A percentile compares a stretch with the other conserved stretches of the same genome.
Evolutionary conservation across 2,329 filamentous ascomycete species (phyloP).

Genomic region (Trichoderma breve): DNA sequence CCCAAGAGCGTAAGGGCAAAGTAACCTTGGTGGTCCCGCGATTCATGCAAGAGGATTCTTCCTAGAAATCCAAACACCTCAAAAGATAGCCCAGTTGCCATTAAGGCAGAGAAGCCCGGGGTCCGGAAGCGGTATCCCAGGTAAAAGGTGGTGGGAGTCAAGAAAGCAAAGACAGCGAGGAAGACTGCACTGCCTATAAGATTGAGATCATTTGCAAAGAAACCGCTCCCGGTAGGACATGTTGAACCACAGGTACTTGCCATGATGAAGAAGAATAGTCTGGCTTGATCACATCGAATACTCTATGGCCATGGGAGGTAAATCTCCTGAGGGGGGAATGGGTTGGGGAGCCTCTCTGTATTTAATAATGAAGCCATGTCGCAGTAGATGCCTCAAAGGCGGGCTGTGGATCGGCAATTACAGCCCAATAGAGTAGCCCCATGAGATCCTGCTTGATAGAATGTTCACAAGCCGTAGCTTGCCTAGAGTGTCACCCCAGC

Average conservation of each 20-base stretch:
- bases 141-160: conserved; percentile 39
- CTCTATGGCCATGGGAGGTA: conserved; percentile 13
- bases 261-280: conserved; percentile 31
- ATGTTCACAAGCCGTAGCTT: background rate
- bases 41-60: conserved; percentile 41
- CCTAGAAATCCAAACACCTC: conserved; percentile 49
- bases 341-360: conserved; percentile 1
- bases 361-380: conserved; percentile 2
- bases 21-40: conserved; percentile 34
- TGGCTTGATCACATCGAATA: conserved; percentile 28
- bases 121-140: conserved; percentile 42
- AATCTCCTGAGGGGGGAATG: conserved; percentile 8
- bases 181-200: conserved; percentile 42
- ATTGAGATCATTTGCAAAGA: conserved; percentile 38
- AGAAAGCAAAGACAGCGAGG: conserved; percentile 39
- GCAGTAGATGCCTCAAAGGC: background rate
- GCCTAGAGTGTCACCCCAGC: background rate
- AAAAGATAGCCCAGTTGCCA: conserved; percentile 43
- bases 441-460: background rate
- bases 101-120: conserved; percentile 39
- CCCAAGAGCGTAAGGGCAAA: conserved; percentile 48
- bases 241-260: conserved; percentile 36
- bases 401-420: background rate
- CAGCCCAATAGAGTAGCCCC: background rate
- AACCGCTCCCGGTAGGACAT: conserved; percentile 38